Conservation (phyloP, 2,329 filamentous ascomycete species). For the Phialophora verrucosa region DNA sequence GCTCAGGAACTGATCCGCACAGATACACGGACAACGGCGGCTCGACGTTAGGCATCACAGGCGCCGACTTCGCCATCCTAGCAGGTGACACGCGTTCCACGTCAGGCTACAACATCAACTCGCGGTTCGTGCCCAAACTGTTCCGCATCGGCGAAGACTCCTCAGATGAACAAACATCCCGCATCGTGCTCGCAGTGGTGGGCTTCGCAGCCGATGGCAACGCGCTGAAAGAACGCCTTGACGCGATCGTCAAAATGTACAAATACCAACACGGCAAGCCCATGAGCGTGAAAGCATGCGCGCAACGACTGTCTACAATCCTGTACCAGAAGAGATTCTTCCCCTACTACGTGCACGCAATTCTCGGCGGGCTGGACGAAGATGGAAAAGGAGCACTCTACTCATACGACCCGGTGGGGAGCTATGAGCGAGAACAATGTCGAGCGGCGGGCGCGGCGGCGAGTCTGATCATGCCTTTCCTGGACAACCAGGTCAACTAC, state of each 20-base stretch:
- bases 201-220: constrained; percentile 95
- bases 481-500: constrained; percentile 99
- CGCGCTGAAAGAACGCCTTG: constrained; percentile 89
- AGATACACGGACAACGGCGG: constrained; percentile 96
- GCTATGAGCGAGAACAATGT: constrained; percentile 96
- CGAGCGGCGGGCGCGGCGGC: constrained; percentile 89
- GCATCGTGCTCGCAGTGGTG: constrained; percentile 88
- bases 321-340: constrained; percentile 98
- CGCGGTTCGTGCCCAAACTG: constrained; percentile 90
- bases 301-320: constrained; percentile 91
- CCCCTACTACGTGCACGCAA: constrained; percentile 96
- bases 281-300: constrained; percentile 92
- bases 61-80: constrained; percentile 92
- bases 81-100: constrained; percentile 96
- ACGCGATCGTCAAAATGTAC: constrained; percentile 98
- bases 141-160: constrained; percentile 91
- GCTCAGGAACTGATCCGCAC: constrained; percentile 14
- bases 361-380: constrained; percentile 92
- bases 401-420: constrained; percentile 96
- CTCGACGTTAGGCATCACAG: constrained; percentile 92
- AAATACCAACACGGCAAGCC: constrained; percentile 96
- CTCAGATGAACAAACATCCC: constrained; percentile 71
- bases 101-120: constrained; percentile 98
- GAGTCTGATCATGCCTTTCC: constrained; percentile 96
- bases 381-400: constrained; percentile 93